These are phyloP conservation scores for Paxillus ammoniavirescens DNA, from an alignment of 768 basidiomycete genomes.

Conservation along the genomic window DNA sequence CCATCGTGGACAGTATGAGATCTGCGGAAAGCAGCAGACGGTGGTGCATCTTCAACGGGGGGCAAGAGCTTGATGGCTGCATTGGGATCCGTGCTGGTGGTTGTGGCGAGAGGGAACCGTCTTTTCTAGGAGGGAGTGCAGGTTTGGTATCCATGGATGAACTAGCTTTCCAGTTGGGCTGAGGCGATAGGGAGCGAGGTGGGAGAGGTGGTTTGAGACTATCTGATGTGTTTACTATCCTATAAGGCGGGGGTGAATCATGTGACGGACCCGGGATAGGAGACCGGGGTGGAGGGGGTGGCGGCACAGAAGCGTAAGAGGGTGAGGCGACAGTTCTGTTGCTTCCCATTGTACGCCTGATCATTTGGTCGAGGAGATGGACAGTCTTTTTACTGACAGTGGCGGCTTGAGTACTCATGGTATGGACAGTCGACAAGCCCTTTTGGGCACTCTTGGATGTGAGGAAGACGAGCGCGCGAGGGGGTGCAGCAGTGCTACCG, in stretches of 20 bases:
- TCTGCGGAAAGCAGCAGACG: constrained; percentile 62
- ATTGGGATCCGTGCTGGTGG: background rate
- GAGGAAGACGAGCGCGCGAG: constrained; percentile 54
- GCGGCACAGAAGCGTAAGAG: background rate
- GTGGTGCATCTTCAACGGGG: constrained; percentile 39
- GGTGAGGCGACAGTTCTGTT: constrained; percentile 24
- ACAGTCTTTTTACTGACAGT: constrained; percentile 65
- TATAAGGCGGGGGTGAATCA: background rate
- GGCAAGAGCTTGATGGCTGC: constrained; percentile 4
- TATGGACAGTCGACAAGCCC: constrained; percentile 59
- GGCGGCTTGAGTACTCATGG: constrained; percentile 63
- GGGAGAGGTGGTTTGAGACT: constrained; percentile 4
- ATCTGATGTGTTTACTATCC: background rate
- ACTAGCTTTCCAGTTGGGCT: background rate
- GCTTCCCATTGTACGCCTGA: constrained; percentile 53
- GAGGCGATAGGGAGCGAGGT: constrained; percentile 4
- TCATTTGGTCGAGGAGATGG: constrained; percentile 55
- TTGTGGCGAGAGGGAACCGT: constrained; percentile 11
- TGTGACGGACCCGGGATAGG: background rate
- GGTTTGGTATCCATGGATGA: constrained; percentile 8
- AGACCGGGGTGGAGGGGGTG: background rate
- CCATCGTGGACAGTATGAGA: constrained; percentile 61
- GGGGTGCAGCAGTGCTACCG: constrained; percentile 26
- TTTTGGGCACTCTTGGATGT: constrained; percentile 58
- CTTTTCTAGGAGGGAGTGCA: constrained; percentile 17